Conservation (phyloP, 2,329 filamentous ascomycete genomes). For the Nannizzia gypsea region DNA sequence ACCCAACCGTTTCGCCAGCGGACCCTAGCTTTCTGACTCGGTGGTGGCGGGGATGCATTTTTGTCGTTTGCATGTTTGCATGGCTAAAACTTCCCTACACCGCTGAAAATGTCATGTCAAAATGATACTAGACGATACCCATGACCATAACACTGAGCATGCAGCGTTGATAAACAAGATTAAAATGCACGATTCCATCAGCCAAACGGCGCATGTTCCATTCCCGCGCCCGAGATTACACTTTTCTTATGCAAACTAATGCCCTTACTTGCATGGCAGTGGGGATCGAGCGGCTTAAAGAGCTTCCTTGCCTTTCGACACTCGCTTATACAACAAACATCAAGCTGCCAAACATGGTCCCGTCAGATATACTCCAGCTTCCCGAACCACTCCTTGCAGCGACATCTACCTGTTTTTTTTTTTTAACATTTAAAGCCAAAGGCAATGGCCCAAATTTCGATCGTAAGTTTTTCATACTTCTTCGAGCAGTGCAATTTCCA, state of each 20-base stretch:
- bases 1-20: too few relatives aligned
- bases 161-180: neutral
- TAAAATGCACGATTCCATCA: neutral
- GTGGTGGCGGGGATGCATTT: too few relatives aligned
- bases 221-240: neutral
- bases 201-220: neutral
- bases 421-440: neutral
- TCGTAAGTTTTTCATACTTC: neutral
- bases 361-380: neutral
- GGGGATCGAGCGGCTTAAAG: neutral
- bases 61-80: neutral
- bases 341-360: neutral
- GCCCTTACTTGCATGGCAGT: neutral
- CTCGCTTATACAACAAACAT: neutral
- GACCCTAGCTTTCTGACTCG: too few relatives aligned
- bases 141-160: neutral
- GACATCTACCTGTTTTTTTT: neutral
- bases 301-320: neutral
- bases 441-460: neutral
- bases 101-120: neutral
- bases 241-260: neutral
- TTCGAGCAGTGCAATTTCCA: neutral
- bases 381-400: neutral
- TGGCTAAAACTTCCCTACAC: neutral
- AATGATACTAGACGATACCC: neutral